Evolutionary conservation across 176 grass and related monocot genomes (phyloP).

Genomic region (Areca catechu): DNA sequence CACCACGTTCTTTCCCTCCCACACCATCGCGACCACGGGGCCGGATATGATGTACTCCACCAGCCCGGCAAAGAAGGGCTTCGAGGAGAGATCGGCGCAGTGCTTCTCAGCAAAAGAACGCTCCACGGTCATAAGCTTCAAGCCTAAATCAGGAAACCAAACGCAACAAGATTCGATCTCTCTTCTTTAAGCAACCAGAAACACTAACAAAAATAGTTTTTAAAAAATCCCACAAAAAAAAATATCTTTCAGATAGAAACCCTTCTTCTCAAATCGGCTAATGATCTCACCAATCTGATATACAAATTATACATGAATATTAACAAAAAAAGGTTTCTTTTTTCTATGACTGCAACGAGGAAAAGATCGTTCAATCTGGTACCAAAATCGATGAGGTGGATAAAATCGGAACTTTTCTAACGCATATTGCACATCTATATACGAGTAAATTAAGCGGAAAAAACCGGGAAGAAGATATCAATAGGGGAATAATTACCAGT

Average conservation of each 20-base stretch:
- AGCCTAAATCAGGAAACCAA: constrained; percentile 24
- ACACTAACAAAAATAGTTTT: background rate
- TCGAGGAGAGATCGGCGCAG: constrained; percentile 82
- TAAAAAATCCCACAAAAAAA: too few relatives aligned
- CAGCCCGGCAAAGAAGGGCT: constrained; percentile 77
- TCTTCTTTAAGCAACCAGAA: background rate
- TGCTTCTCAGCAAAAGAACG: constrained; percentile 93
- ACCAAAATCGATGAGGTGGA: too few relatives aligned
- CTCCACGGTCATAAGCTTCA: constrained; percentile 87
- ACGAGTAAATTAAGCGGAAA: too few relatives aligned
- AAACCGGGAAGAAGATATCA: too few relatives aligned
- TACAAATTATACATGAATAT: background rate
- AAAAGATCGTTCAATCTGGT: too few relatives aligned
- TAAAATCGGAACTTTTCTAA: too few relatives aligned
- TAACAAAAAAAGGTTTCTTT: too few relatives aligned
- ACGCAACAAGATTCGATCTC: constrained; percentile 6
- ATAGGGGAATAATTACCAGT: too few relatives aligned
- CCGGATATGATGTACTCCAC: constrained; percentile 98
- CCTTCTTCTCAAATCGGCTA: constrained; percentile 63
- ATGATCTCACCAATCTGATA: constrained; percentile 51
- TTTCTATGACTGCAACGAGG: too few relatives aligned
- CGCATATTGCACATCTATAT: too few relatives aligned
- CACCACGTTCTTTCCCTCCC: constrained; percentile 90
- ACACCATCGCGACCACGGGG: constrained; percentile 95
- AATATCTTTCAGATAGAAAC: constrained; percentile 48